Percentiles rank a stretch among this genome's conserved stretches.
Conservation (phyloP, 2,329 filamentous ascomycete genomes). For the Fusarium sp. region DNA sequence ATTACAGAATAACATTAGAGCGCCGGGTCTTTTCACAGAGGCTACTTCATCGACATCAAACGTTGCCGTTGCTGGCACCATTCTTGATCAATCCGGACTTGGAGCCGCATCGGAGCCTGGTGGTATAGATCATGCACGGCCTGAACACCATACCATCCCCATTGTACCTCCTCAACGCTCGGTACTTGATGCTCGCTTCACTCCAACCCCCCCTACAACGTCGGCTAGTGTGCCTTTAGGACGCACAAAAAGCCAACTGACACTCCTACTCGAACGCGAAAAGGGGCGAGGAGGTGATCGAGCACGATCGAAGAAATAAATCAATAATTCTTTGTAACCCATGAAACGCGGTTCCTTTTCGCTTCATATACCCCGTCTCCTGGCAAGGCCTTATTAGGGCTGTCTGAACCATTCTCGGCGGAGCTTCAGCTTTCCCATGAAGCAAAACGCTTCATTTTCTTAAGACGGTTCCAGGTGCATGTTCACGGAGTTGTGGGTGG, state of each 20-base stretch:
- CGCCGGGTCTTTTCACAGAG: constrained; percentile 51
- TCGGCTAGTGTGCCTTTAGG: constrained; percentile 62
- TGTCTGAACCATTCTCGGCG: constrained; percentile 13
- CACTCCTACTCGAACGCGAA: constrained; percentile 68
- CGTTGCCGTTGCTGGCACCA: constrained; percentile 58
- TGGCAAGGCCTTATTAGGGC: constrained; percentile 4
- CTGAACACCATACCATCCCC: constrained; percentile 45
- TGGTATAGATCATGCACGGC: constrained; percentile 33
- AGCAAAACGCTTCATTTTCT: constrained; percentile 4
- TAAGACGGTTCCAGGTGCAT: constrained; percentile 6
- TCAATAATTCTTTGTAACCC: constrained; percentile 12
- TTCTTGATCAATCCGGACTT: constrained; percentile 56
- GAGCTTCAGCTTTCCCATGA: constrained; percentile 8
- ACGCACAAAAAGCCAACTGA: constrained; percentile 72
- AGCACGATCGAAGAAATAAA: constrained; percentile 47
- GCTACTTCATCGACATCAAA: constrained; percentile 57
- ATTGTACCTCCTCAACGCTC: constrained; percentile 43
- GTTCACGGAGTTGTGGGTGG: constrained; percentile 23
- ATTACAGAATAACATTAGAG: constrained; percentile 29
- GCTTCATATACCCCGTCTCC: constrained; percentile 20
- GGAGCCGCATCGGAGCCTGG: constrained; percentile 50
- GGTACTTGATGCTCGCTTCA: constrained; percentile 56
- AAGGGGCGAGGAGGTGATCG: constrained; percentile 54
- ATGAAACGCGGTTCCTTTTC: constrained; percentile 3
- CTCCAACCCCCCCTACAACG: constrained; percentile 63